These are phyloP conservation scores for Candida nanaspora DNA, from an alignment of 805 yeast genomes.

Conservation along the genomic window DNA sequence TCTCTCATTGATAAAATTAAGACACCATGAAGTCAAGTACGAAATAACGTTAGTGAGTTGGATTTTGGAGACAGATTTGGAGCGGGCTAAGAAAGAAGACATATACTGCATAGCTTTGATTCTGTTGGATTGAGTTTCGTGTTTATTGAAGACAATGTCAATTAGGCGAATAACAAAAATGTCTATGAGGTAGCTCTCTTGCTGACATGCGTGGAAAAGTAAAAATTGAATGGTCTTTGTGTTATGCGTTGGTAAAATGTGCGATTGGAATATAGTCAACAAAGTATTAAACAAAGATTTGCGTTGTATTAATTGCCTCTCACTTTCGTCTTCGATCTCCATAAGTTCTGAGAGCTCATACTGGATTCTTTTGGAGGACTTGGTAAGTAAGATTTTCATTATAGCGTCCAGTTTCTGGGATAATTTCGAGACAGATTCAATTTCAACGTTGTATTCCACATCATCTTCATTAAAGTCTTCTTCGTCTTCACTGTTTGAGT, in stretches of 20 bases:
- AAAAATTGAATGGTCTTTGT: conserved; percentile 85
- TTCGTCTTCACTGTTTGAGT: conserved; percentile 18
- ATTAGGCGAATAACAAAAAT: conserved; percentile 75
- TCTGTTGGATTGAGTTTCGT: conserved; percentile 64
- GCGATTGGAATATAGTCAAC: conserved; percentile 70
- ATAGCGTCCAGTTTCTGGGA: conserved; percentile 68
- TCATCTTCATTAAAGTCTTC: conserved; percentile 34
- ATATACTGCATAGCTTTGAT: conserved; percentile 89
- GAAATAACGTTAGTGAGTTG: conserved; percentile 81
- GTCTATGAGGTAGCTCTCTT: conserved; percentile 75
- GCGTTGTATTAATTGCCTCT: not conserved
- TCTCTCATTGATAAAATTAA: conserved; percentile 73
- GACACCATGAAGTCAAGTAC: conserved; percentile 77
- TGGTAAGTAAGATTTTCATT: conserved; percentile 47
- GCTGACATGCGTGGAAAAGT: conserved; percentile 74
- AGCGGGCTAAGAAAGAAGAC: conserved; percentile 85
- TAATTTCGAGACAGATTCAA: conserved; percentile 42
- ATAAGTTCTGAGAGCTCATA: conserved; percentile 35
- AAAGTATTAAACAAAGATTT: conserved; percentile 65
- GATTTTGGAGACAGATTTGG: conserved; percentile 57
- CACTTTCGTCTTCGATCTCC: conserved; percentile 47
- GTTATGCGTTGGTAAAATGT: conserved; percentile 84
- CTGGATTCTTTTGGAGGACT: conserved; percentile 43
- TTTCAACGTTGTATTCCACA: conserved; percentile 41
- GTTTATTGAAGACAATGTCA: conserved; percentile 71